Conservation (phyloP, 106 monocot species). For the Posidonia australis region DNA sequence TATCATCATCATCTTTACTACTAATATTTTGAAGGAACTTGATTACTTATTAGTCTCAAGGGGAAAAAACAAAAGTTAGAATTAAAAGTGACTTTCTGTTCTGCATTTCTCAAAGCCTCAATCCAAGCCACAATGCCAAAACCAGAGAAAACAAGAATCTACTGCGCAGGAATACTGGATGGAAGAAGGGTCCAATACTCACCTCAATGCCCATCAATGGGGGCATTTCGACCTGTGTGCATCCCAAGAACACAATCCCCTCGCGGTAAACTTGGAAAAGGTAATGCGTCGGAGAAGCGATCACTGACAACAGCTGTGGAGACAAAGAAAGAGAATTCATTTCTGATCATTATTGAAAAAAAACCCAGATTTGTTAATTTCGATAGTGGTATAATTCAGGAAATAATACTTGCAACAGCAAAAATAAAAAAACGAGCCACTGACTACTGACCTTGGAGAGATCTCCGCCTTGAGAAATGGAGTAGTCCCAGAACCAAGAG, state of each 20-base stretch:
- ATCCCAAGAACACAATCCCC: conserved; percentile 73
- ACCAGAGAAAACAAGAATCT: background rate
- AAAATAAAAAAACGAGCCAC: background rate
- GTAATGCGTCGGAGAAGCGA: conserved; percentile 90
- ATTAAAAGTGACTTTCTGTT: no score
- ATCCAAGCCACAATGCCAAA: no score
- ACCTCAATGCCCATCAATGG: conserved; percentile 86
- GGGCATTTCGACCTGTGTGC: conserved; percentile 93
- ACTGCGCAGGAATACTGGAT: background rate
- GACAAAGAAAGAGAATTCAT: background rate
- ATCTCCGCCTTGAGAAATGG: conserved; percentile 54
- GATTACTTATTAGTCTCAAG: no score
- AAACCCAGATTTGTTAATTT: no score
- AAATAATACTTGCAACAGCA: no score
- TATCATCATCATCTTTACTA: no score
- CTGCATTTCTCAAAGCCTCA: no score
- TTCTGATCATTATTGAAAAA: background rate
- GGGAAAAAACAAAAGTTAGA: no score
- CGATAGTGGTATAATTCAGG: no score
- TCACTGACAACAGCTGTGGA: conserved; percentile 59
- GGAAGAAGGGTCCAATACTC: background rate
- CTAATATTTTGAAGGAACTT: no score
- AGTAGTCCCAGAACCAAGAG: conserved; percentile 82
- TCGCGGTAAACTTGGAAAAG: conserved; percentile 70
- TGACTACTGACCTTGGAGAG: conserved; percentile 43